Percentiles rank a stretch among this genome's conserved stretches.
Conservation (phyloP, 2,329 filamentous ascomycete species). For the Penicillium sp. region DNA sequence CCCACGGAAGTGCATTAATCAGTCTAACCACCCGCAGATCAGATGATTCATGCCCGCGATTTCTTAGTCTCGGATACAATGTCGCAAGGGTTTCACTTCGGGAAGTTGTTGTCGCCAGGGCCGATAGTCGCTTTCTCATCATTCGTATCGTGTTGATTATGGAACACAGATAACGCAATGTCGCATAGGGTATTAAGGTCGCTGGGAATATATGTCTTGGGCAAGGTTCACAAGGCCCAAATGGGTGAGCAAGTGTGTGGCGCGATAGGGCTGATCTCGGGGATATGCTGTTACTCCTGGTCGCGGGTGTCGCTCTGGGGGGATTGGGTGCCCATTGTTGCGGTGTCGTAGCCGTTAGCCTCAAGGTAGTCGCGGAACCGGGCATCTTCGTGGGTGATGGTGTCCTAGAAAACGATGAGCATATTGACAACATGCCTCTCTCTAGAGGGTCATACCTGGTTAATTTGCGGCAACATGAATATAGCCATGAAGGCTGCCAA, state of each 20-base stretch:
- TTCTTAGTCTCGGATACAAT: not conserved
- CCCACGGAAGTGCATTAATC: slow-evolving; percentile 9
- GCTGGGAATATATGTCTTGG: not conserved
- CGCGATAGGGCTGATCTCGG: not conserved
- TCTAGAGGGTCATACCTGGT: slow-evolving; percentile 45
- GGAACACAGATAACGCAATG: slow-evolving; percentile 2
- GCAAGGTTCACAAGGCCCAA: not conserved
- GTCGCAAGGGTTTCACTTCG: slow-evolving; percentile 3
- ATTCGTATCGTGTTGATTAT: not conserved
- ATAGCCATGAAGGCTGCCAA: slow-evolving; percentile 68
- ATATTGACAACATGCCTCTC: not conserved
- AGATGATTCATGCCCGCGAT: slow-evolving; percentile 9
- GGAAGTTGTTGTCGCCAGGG: slow-evolving; percentile 13
- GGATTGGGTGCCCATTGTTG: slow-evolving; percentile 51
- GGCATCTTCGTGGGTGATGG: slow-evolving; percentile 75
- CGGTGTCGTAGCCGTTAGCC: slow-evolving; percentile 74
- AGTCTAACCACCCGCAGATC: slow-evolving; percentile 18
- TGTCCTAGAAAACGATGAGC: slow-evolving; percentile 62
- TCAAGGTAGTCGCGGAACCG: slow-evolving; percentile 75
- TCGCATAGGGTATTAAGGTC: slow-evolving; percentile 14
- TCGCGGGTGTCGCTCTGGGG: slow-evolving; percentile 2
- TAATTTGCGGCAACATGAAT: slow-evolving; percentile 73
- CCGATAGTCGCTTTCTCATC: slow-evolving; percentile 9
- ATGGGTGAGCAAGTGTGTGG: not conserved
- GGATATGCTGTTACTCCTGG: not conserved